Evolutionary conservation across 1,284 basidiomycete genomes (phyloP).

Genomic region (Hypsizygus ulmarius): DNA sequence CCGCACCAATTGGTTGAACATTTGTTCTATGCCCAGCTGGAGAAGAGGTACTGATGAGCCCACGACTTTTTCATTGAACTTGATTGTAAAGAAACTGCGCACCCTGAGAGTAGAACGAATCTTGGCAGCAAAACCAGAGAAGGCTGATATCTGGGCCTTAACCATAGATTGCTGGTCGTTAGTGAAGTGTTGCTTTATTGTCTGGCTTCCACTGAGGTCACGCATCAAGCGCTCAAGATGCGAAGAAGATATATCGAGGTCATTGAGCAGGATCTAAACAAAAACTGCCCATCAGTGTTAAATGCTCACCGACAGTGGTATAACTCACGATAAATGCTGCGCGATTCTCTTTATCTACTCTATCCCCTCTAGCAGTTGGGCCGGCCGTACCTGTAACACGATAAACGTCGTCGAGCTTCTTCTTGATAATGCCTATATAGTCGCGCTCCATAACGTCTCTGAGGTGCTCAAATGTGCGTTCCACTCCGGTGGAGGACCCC

Average conservation of each 20-base stretch:
- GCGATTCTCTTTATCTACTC: constrained; percentile 75
- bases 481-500: constrained; percentile 61
- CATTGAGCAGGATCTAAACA: constrained; percentile 78
- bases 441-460: constrained; percentile 78
- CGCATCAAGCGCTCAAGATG: constrained; percentile 81
- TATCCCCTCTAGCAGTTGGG: constrained; percentile 58
- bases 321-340: constrained; percentile 74
- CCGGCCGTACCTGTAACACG: constrained; percentile 44
- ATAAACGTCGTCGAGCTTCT: constrained; percentile 87
- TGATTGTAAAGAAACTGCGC: constrained; percentile 21
- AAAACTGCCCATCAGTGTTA: not conserved
- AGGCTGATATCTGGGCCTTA: constrained; percentile 43
- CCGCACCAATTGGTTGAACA: constrained; percentile 90
- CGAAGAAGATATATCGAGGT: constrained; percentile 82
- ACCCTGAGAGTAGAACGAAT: constrained; percentile 75
- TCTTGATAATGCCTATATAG: constrained; percentile 74
- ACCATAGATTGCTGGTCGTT: constrained; percentile 53
- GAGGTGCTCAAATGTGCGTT: constrained; percentile 60
- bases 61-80: constrained; percentile 1
- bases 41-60: constrained; percentile 2
- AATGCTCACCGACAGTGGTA: not conserved
- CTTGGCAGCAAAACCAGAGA: constrained; percentile 56
- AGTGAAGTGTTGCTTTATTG: constrained; percentile 70
- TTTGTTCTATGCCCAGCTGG: constrained; percentile 84
- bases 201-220: constrained; percentile 59